A percentile compares a stretch with the other conserved stretches of the same genome.
Conservation (phyloP, 179 eudicot genomes). For the Patellifolia procumbens region DNA sequence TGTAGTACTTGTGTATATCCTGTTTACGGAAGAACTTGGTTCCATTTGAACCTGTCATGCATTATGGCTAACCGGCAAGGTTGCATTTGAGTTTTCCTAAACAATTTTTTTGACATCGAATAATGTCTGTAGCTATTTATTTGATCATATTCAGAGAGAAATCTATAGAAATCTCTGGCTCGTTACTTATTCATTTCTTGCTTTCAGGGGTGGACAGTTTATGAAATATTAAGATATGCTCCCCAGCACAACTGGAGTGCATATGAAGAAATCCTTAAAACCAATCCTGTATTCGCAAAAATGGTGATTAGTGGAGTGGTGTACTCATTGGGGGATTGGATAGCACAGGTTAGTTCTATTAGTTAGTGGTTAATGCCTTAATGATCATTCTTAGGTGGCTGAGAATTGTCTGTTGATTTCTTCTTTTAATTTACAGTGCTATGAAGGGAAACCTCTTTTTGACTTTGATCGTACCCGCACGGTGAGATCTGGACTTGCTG, state of each 20-base stretch:
- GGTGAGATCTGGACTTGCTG: slow-evolving; percentile 90
- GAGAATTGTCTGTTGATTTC: background rate
- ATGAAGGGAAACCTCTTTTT: slow-evolving; percentile 94
- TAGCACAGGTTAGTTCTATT: slow-evolving; percentile 76
- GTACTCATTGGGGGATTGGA: slow-evolving; percentile 98
- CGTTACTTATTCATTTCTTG: background rate
- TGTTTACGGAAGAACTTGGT: background rate
- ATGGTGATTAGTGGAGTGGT: slow-evolving; percentile 98
- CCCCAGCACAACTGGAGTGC: slow-evolving; percentile 96
- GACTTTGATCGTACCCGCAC: slow-evolving; percentile 88
- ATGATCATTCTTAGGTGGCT: background rate
- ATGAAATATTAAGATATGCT: slow-evolving; percentile 87
- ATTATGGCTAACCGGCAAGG: background rate
- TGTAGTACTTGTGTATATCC: background rate
- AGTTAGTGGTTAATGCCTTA: background rate
- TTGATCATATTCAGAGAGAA: background rate
- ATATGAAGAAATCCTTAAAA: slow-evolving; percentile 83
- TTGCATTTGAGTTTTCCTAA: background rate
- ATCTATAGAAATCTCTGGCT: background rate
- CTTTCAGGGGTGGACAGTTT: slow-evolving; percentile 92
- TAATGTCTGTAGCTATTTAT: background rate
- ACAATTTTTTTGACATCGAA: background rate
- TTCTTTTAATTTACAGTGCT: slow-evolving; percentile 56
- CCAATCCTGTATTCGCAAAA: slow-evolving; percentile 88
- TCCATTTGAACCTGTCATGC: background rate